Conservation (phyloP, 148 eudicot species). For the Talinum fruticosum region DNA sequence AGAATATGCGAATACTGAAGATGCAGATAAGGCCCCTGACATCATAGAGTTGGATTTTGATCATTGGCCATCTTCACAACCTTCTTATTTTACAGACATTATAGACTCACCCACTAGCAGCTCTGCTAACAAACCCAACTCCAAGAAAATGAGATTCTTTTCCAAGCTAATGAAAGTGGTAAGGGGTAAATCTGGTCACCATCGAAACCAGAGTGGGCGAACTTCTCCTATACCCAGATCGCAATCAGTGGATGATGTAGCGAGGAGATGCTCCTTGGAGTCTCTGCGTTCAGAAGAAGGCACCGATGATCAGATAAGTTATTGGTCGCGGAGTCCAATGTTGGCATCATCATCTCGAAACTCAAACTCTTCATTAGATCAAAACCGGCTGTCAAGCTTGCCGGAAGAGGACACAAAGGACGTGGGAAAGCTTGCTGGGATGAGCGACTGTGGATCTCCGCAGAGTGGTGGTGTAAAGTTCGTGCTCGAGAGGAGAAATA, state of each 20-base stretch:
- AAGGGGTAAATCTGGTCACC: slow-evolving; percentile 30
- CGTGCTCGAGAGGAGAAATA: slow-evolving; percentile 21
- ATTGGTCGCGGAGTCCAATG: slow-evolving; percentile 18
- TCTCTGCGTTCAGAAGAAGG: slow-evolving; percentile 19
- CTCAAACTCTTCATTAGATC: slow-evolving; percentile 42
- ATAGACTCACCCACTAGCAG: background rate
- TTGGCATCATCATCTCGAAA: slow-evolving; percentile 34
- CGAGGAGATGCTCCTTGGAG: slow-evolving; percentile 24
- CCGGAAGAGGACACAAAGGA: slow-evolving; percentile 26
- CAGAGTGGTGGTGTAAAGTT: slow-evolving; percentile 15
- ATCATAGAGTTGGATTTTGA: slow-evolving; percentile 51
- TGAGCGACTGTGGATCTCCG: slow-evolving; percentile 19
- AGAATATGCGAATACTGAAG: slow-evolving; percentile 69
- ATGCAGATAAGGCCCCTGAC: slow-evolving; percentile 34
- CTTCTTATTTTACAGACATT: slow-evolving; percentile 49
- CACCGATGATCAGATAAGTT: slow-evolving; percentile 6
- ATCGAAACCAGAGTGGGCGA: slow-evolving; percentile 8
- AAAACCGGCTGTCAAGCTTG: slow-evolving; percentile 31
- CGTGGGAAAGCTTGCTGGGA: slow-evolving; percentile 13
- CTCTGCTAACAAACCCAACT: slow-evolving; percentile 31
- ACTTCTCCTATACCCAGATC: slow-evolving; percentile 32
- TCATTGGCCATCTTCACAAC: slow-evolving; percentile 59
- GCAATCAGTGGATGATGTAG: slow-evolving; percentile 34
- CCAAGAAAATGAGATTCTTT: slow-evolving; percentile 46
- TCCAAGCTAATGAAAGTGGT: slow-evolving; percentile 53